Base-by-base conservation (phyloP, 495 filamentous ascomycete genomes). In the Astrothelium subdiscretum region DNA sequence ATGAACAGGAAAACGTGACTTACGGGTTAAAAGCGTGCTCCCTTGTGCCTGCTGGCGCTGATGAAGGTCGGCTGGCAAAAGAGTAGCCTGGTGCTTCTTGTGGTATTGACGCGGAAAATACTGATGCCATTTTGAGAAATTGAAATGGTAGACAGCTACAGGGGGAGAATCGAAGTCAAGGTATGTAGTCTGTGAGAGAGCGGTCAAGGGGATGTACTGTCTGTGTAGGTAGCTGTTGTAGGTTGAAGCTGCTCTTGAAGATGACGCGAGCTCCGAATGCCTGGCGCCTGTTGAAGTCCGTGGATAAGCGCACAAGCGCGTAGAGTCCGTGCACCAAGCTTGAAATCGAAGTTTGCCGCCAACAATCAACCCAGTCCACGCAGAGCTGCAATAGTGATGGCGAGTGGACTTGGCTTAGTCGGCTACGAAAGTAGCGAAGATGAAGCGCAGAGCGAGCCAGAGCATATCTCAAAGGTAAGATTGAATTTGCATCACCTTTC, bases 21-120 rank as follows among this genome's bases (percentile, higher is more conserved):
- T 83, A 97, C 94, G 94, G 94, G 74, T 97, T 91, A 77, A 97
- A 97, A 67, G 85, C 82, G 76, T 97, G 92, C 75, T 96, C 77
- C 72, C 74, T 83, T 60, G 74, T 74, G 63, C 73, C 76, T 64
- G 77, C 74, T 69, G 74, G 75, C 65, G 78, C 75, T 24, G 60
- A 57, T 52, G 66, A 70, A 44, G 75, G 69, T 60, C 77, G 64
- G 67, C 80, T 75, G 32, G 78, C 72, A 77, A 86, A 88, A 69
- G 84, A 86, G 72, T 85, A 88, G 72, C 82, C 77, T 59, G 74
- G 74, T 27, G 62, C 70, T 32, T 64, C 58, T 60, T 70, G 63
- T 59, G 69, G 67, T 54, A 72, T 67, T 32, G 67, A 60, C 40
- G 62, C 63, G 60, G 66, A 65, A 69, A 72, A 73, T 60, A 72